Evolutionary conservation across 1,139 yeast species (phyloP), one percentile per base, ranked within the genome.

Genomic region (Candida tropicalis): DNA sequence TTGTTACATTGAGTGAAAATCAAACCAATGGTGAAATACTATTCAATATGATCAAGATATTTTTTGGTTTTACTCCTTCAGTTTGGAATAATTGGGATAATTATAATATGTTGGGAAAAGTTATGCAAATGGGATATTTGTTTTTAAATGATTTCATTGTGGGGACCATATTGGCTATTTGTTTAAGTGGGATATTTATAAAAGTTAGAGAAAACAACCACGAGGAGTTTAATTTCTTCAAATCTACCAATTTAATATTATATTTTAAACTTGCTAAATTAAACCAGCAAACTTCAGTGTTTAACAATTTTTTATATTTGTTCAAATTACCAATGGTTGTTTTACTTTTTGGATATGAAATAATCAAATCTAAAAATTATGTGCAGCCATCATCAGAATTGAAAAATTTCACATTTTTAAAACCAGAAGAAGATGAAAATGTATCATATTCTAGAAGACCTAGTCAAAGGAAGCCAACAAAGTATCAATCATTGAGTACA

Each of bases 21-120:
- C 65, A 72, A 49, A 53, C 77, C 2, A 73, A 75, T n/a, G 62
- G 66, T 25, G 73, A 75, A 33, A 78, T 81, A 25, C 77, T 82
- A 16, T 80, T 74, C 57, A 81, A 77, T 49, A 69, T 80, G 69
- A 60, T 79, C 40, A 77, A 79, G 55, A 68, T 81, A 5, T 72
- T 81, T 49, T 80, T 81, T 56, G 85, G 86, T 1, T 81, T 78
- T 55, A 80, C 85, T 0, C 84, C 85, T 0, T 79, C 83, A 0
- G 84, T 81, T 1, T 81, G 86, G 86, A 69, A 73, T 40, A 75
- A 77, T 48, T 79, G 84, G 84, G 65, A 69, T 36, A 65, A 69
- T 45, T 81, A 75, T 54, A 75, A 79, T 39, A 55, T 63, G 3
- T 58, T 79, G 28, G 86, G 86, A 1, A 67, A 77, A 40, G 54